These are phyloP conservation scores for Chlorella sp. DNA, from an alignment of 139 green algal species.

Conservation along the genomic window DNA sequence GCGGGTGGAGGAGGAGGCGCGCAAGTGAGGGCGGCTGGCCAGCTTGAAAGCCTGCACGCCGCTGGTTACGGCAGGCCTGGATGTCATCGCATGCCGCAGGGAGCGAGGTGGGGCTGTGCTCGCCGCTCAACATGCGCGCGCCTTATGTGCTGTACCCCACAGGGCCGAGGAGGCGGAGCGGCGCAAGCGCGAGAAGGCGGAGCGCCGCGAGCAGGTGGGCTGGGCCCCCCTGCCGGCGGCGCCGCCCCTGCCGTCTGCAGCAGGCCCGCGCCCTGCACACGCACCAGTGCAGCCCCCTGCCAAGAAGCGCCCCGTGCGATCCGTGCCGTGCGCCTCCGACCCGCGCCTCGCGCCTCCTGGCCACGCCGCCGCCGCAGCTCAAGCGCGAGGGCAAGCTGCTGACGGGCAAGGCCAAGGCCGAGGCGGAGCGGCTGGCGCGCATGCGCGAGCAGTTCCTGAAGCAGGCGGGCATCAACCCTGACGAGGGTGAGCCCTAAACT, in stretches of 20 bases:
- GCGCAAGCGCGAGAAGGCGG: conserved; percentile 62
- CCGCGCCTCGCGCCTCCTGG: too few relatives aligned
- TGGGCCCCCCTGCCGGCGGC: too few relatives aligned
- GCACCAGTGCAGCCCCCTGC: too few relatives aligned
- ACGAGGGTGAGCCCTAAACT: conserved; percentile 26
- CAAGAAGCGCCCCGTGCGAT: too few relatives aligned
- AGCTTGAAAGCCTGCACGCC: background rate
- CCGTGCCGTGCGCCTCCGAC: too few relatives aligned
- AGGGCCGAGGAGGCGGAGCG: too few relatives aligned
- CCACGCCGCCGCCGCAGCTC: too few relatives aligned
- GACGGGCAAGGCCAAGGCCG: conserved; percentile 91
- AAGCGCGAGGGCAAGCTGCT: conserved; percentile 89
- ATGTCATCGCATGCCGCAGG: background rate
- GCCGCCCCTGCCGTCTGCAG: too few relatives aligned
- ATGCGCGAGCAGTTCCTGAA: conserved; percentile 86
- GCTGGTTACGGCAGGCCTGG: background rate
- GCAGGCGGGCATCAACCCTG: conserved; percentile 53
- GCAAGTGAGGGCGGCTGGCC: conserved; percentile 38
- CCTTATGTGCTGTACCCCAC: background rate
- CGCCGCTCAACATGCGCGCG: too few relatives aligned
- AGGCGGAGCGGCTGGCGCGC: conserved; percentile 82
- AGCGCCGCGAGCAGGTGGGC: conserved; percentile 64
- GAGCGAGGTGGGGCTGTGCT: conserved; percentile 1
- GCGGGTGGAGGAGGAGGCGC: conserved; percentile 67
- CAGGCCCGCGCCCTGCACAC: too few relatives aligned